Evolutionary conservation across 164 flowering plant species (phyloP).

Genomic region (Brasenia schreberi): DNA sequence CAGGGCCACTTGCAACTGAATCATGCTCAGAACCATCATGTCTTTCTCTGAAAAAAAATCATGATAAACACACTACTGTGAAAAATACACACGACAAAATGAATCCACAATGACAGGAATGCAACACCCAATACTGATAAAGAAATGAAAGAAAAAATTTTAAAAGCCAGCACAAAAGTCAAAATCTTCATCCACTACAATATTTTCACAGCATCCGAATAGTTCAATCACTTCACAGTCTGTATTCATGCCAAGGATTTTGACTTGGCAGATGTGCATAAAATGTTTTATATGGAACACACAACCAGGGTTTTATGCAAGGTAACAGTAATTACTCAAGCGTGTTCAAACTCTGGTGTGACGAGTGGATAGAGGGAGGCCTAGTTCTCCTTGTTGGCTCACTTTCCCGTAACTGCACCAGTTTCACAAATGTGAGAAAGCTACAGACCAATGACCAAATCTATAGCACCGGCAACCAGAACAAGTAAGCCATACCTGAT

Average conservation of each 20-base stretch:
- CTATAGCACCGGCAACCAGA: too few relatives aligned
- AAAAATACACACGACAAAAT: too few relatives aligned
- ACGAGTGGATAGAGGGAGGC: neutral
- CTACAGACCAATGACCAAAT: neutral
- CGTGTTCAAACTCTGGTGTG: neutral
- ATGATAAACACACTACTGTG: neutral
- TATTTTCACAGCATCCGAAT: too few relatives aligned
- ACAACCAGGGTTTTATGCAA: too few relatives aligned
- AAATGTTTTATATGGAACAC: too few relatives aligned
- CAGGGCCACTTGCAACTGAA: slow-evolving; percentile 21
- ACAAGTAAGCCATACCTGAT: slow-evolving; percentile 17
- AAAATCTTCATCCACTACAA: too few relatives aligned
- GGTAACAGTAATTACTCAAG: neutral
- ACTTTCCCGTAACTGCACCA: neutral
- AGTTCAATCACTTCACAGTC: too few relatives aligned
- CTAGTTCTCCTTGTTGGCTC: neutral
- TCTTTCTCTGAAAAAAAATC: slow-evolving; percentile 17
- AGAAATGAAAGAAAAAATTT: neutral
- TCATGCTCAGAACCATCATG: slow-evolving; percentile 44
- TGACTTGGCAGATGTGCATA: too few relatives aligned
- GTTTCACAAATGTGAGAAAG: neutral
- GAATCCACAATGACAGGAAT: too few relatives aligned
- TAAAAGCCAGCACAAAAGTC: too few relatives aligned
- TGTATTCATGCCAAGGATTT: too few relatives aligned
- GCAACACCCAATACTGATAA: neutral